Evolutionary conservation across 176 grass and related monocot species (phyloP), one percentile per base, ranked within the genome.

Genomic region (Oryza coarctata): DNA sequence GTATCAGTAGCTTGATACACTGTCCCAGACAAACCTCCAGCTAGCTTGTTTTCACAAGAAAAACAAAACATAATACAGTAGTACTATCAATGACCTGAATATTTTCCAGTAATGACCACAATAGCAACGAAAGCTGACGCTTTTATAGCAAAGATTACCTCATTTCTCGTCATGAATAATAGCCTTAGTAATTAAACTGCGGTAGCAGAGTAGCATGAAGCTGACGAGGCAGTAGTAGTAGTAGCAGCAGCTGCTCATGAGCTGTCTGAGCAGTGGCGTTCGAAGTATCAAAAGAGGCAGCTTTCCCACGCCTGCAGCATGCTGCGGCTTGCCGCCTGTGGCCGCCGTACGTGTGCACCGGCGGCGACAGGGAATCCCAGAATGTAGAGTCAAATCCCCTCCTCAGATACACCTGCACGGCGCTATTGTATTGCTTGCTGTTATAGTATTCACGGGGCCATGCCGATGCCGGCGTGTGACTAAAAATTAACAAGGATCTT

Each of bases 341-440:
- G 57, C 47, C 7, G 43, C 43, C 43, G 43, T 45, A 45, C 43
- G 43, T 45, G 43, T 4, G 43, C 43, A 15, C 43, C 43, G 67
- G 45, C 38, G 63, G 38, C 27, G 77, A 26, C 40, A 85, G 82
- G 77, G 87, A 89, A 89, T 89, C 87, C 57, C 71, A 72, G 83
- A 73, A 89, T 43, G 83, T 77, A 32, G 78, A 78, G 83, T 82
- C 88, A 77, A 85, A 41, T 63, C 74, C 74, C 32, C 22, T 65
- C 65, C 64, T 20, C 45, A 40, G 2, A 40, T 40, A 40, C 38
- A 8, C 38, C 38, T 40, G 5, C 38, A 40, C 20, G n/a, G 66
- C 69, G 38, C 18, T 9, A 10, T 39, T 10, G 36, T 9, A 39
- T 39, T 39, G 38, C 38, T 11, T 44, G 5, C 39, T 22, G 41